Percentiles rank a stretch among this genome's conserved stretches.
These are phyloP conservation scores for Macrolepiota fuliginosa DNA, from an alignment of 768 basidiomycete species.

Conservation along the genomic window DNA sequence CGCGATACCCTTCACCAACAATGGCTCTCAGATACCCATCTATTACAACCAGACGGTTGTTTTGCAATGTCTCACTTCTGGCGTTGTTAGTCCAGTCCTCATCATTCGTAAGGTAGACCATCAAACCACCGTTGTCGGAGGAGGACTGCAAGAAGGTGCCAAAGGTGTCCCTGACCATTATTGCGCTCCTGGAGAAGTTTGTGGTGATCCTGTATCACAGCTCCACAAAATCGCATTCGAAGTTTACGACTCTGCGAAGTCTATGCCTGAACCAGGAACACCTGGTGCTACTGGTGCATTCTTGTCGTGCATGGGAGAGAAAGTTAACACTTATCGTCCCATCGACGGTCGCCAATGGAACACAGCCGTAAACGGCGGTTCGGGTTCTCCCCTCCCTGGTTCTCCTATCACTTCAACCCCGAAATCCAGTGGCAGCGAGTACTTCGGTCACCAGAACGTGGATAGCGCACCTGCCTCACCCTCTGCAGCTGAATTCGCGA, in stretches of 20 bases:
- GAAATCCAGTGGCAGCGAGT: constrained; percentile 53
- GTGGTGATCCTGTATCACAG: constrained; percentile 93
- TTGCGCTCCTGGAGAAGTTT: constrained; percentile 81
- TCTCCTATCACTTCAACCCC: constrained; percentile 71
- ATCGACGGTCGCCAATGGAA: constrained; percentile 84
- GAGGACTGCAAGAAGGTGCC: constrained; percentile 84
- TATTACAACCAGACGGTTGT: constrained; percentile 98
- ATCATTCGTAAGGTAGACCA: constrained; percentile 95
- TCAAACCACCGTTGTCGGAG: constrained; percentile 86
- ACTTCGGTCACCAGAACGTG: constrained; percentile 53
- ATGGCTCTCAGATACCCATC: constrained; percentile 83
- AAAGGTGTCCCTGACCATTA: constrained; percentile 84
- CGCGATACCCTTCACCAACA: constrained; percentile 81
- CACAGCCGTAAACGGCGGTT: constrained; percentile 34
- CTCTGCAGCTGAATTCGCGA: constrained; percentile 60
- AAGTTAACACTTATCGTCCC: constrained; percentile 87
- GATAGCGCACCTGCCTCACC: constrained; percentile 73
- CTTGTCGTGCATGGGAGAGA: constrained; percentile 90
- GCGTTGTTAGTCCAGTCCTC: constrained; percentile 88
- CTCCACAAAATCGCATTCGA: constrained; percentile 95
- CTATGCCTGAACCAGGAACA: constrained; percentile 71
- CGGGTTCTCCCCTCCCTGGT: constrained; percentile 61
- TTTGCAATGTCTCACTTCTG: constrained; percentile 90
- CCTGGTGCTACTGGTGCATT: constrained; percentile 80
- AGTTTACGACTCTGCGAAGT: constrained; percentile 72